Conservation (phyloP, 768 basidiomycete genomes). For the Xerocomellus amylosporus region DNA sequence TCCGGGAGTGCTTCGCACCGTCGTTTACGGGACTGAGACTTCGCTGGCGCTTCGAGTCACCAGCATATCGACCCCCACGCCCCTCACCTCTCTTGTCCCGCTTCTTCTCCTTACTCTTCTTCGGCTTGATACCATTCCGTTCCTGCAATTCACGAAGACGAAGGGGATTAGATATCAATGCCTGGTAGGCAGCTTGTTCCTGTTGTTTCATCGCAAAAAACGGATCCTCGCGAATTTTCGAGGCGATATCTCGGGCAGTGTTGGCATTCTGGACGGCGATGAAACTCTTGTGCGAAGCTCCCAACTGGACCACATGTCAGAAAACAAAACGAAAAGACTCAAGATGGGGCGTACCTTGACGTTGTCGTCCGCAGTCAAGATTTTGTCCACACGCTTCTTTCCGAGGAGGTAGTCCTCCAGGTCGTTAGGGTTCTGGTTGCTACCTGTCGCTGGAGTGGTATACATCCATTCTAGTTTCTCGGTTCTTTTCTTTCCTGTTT, state of each 20-base stretch:
- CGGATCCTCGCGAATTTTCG: constrained; percentile 97
- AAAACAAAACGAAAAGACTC: not conserved
- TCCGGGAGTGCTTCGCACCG: constrained; percentile 51
- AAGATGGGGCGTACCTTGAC: constrained; percentile 58
- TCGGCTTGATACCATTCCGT: constrained; percentile 75
- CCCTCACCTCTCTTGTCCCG: constrained; percentile 38
- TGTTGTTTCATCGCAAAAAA: constrained; percentile 97
- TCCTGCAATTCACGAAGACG: constrained; percentile 80
- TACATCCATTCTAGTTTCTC: constrained; percentile 99
- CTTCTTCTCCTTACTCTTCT: constrained; percentile 65
- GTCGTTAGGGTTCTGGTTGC: constrained; percentile 81
- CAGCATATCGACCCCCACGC: constrained; percentile 20
- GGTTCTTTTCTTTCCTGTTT: constrained; percentile 90
- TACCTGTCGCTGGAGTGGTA: constrained; percentile 93
- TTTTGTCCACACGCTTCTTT: constrained; percentile 97
- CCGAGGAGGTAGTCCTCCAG: constrained; percentile 95
- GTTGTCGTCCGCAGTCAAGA: constrained; percentile 87
- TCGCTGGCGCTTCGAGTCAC: constrained; percentile 36
- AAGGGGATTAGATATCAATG: constrained; percentile 81
- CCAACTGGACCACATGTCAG: constrained; percentile 49
- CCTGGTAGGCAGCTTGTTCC: constrained; percentile 89
- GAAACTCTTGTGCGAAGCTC: constrained; percentile 87
- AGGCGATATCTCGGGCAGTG: constrained; percentile 76
- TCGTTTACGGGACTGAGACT: constrained; percentile 34
- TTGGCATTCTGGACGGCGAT: constrained; percentile 96